These are phyloP conservation scores for Pelargonium cotyledonis DNA, from an alignment of 441 rosid genomes.

Conservation along the genomic window DNA sequence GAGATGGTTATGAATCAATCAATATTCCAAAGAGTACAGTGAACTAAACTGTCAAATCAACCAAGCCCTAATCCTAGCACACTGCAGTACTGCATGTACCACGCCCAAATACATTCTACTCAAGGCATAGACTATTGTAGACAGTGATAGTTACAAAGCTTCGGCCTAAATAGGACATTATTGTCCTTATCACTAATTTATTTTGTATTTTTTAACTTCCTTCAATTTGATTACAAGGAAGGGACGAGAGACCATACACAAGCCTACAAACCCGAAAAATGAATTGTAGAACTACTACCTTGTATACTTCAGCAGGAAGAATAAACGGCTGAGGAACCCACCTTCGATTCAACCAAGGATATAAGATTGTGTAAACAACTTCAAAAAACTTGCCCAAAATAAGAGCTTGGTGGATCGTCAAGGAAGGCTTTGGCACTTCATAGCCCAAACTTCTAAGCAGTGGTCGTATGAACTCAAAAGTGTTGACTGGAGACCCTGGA, in stretches of 20 bases:
- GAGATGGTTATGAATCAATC: too few relatives aligned
- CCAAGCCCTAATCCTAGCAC: not conserved
- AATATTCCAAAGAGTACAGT: not conserved
- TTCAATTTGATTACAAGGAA: too few relatives aligned
- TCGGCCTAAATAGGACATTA: not conserved
- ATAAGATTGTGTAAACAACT: constrained; percentile 50
- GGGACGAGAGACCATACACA: too few relatives aligned
- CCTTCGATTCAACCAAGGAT: constrained; percentile 69
- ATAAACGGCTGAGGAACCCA: constrained; percentile 87
- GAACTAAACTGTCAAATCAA: not conserved
- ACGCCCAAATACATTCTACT: not conserved
- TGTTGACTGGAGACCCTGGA: constrained; percentile 76
- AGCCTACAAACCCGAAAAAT: not conserved
- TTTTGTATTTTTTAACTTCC: not conserved
- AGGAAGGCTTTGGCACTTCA: constrained; percentile 49
- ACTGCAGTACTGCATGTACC: not conserved
- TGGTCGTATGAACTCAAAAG: constrained; percentile 71
- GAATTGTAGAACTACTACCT: constrained; percentile 40
- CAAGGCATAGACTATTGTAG: too few relatives aligned
- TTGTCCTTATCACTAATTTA: constrained; percentile 1
- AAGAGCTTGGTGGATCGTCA: constrained; percentile 54
- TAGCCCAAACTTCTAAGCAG: constrained; percentile 64
- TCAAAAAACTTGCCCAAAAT: constrained; percentile 51
- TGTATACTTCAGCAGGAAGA: constrained; percentile 90
- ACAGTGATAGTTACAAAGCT: not conserved